Conservation (phyloP, 2,329 filamentous ascomycete species). For the Claviceps lovelessii region DNA sequence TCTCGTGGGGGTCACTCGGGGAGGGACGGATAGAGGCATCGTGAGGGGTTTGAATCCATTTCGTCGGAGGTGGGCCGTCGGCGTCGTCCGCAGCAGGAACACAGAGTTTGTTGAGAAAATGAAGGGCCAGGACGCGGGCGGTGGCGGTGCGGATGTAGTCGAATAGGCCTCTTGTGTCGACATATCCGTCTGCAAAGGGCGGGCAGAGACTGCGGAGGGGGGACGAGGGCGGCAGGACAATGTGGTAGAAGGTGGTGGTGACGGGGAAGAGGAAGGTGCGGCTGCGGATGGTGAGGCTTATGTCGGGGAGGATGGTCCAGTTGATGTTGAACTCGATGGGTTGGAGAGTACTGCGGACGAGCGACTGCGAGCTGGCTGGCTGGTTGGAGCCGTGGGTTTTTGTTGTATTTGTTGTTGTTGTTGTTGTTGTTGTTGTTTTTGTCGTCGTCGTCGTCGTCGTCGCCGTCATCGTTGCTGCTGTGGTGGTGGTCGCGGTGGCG, state of each 20-base stretch:
- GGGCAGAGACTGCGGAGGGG: conserved; percentile 26
- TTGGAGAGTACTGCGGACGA: conserved; percentile 30
- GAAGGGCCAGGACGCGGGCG: conserved; percentile 25
- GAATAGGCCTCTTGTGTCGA: conserved; percentile 27
- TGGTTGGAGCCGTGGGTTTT: conserved; percentile 19
- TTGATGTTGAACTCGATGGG: conserved; percentile 28
- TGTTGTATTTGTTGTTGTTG: neutral
- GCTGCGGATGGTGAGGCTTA: conserved; percentile 28
- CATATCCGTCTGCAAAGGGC: conserved; percentile 30
- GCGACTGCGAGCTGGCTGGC: conserved; percentile 27
- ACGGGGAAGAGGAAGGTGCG: conserved; percentile 30
- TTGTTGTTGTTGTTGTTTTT: too few species aligned
- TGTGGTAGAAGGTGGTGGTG: conserved; percentile 30
- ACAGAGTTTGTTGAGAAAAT: conserved; percentile 16
- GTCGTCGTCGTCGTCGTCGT: too few species aligned
- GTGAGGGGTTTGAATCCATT: conserved; percentile 18
- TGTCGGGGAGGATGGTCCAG: conserved; percentile 29
- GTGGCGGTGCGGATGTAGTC: conserved; percentile 32
- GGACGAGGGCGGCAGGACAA: conserved; percentile 24
- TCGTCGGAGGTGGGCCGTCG: neutral
- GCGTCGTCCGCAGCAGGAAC: neutral
- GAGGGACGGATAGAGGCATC: conserved; percentile 19
- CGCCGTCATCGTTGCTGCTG: too few species aligned
- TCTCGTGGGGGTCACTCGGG: conserved; percentile 13
- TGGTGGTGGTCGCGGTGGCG: conserved; percentile 1